Conservation (phyloP, 2,329 filamentous ascomycete genomes). For the Aspergillus calidoustus region DNA sequence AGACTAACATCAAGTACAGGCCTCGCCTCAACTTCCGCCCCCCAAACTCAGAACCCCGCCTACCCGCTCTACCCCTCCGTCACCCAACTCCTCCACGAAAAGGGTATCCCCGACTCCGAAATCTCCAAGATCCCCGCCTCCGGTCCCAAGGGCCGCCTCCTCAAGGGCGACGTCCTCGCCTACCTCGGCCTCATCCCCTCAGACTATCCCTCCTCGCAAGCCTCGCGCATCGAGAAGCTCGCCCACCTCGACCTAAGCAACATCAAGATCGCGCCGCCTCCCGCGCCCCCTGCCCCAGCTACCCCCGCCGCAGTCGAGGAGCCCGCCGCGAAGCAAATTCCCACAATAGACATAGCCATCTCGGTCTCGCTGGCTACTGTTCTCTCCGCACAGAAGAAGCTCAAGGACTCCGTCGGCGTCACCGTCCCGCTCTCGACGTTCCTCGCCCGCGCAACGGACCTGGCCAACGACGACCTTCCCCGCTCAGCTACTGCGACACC, state of each 20-base stretch:
- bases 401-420: constrained; percentile 77
- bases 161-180: constrained; percentile 95
- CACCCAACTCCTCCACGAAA: constrained; percentile 75
- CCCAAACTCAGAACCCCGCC: constrained; percentile 46
- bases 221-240: constrained; percentile 73
- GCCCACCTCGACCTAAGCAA: constrained; percentile 91
- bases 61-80: constrained; percentile 74
- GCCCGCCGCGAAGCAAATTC: constrained; percentile 32
- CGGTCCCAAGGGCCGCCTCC: constrained; percentile 82
- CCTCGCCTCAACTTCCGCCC: constrained; percentile 40
- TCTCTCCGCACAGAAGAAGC: constrained; percentile 77
- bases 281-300: constrained; percentile 35
- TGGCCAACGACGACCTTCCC: constrained; percentile 88
- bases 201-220: constrained; percentile 72
- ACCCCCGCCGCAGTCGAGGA: constrained; percentile 43
- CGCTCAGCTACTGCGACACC: constrained; percentile 66
- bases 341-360: constrained; percentile 61
- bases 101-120: constrained; percentile 75
- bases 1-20: constrained; percentile 31
- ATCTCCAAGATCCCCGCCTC: constrained; percentile 82
- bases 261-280: constrained; percentile 70
- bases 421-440: constrained; percentile 85
- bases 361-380: constrained; percentile 80
- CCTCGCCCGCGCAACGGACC: constrained; percentile 78
- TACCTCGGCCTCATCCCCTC: constrained; percentile 79